Evolutionary conservation across 2,329 filamentous ascomycete genomes (phyloP).

Genomic region (Pseudomassariella vexata): DNA sequence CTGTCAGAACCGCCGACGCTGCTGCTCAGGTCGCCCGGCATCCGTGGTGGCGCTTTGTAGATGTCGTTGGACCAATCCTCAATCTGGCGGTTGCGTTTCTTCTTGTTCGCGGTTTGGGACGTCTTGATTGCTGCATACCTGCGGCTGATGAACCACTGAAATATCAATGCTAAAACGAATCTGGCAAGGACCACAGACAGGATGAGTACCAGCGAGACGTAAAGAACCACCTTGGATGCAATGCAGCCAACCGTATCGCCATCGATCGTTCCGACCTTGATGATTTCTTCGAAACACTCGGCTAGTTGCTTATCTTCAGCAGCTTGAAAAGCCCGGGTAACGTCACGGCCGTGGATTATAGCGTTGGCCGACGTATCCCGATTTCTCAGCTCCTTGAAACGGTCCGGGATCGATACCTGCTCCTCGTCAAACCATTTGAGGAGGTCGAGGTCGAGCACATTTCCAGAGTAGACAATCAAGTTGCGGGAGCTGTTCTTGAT

Average conservation of each 20-base stretch:
- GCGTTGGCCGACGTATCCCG: constrained; percentile 53
- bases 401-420: constrained; percentile 68
- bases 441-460: constrained; percentile 84
- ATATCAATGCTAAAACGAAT: constrained; percentile 82
- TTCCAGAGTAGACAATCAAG: constrained; percentile 88
- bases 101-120: constrained; percentile 72
- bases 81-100: constrained; percentile 85
- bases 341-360: constrained; percentile 73
- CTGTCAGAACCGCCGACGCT: constrained; percentile 61
- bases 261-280: constrained; percentile 93
- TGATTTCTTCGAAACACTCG: constrained; percentile 84
- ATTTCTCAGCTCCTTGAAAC: constrained; percentile 75
- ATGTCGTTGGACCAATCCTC: constrained; percentile 98
- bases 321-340: constrained; percentile 82
- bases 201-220: constrained; percentile 88
- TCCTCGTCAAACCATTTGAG: constrained; percentile 83
- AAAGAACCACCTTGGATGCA: constrained; percentile 92
- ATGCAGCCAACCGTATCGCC: constrained; percentile 97
- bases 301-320: constrained; percentile 73
- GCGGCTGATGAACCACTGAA: constrained; percentile 93
- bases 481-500: constrained; percentile 85
- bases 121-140: constrained; percentile 82
- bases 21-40: constrained; percentile 68
- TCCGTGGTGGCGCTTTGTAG: constrained; percentile 79
- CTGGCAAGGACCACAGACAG: constrained; percentile 80